phyloP scores from a whole-genome alignment of 441 rosid species.

The Dalechampia spathulata region DNA sequence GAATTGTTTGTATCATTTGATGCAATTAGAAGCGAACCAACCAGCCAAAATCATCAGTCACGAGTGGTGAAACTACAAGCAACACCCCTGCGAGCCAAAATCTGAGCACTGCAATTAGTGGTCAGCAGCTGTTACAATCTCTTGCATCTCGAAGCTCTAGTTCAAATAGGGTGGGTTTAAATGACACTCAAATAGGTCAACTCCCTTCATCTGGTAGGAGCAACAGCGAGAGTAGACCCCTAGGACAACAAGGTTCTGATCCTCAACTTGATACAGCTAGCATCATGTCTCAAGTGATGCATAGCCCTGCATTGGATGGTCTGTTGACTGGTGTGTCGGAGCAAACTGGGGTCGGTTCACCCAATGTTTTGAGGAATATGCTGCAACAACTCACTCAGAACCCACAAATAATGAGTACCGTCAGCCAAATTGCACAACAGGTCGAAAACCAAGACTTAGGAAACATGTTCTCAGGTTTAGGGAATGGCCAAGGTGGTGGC shows the following conservation, averaged over 20 bases:
- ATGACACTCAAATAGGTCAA: slow-evolving; percentile 15
- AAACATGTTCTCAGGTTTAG: slow-evolving; percentile 60
- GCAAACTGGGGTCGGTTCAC: slow-evolving; percentile 78
- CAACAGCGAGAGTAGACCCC: slow-evolving; percentile 10
- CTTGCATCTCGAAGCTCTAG: slow-evolving; percentile 42
- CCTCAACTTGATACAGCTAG: slow-evolving; percentile 42
- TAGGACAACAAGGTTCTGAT: slow-evolving; percentile 26
- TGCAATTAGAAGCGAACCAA: slow-evolving; percentile 38
- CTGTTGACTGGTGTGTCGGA: slow-evolving; percentile 63
- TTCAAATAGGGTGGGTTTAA: slow-evolving; percentile 18
- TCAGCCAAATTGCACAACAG: slow-evolving; percentile 88
- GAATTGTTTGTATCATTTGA: slow-evolving; percentile 5
- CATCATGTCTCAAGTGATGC: slow-evolving; percentile 64
- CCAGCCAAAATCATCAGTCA: slow-evolving; percentile 31
- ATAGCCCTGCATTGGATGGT: slow-evolving; percentile 64
- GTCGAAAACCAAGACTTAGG: slow-evolving; percentile 69
- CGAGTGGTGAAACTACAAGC: slow-evolving; percentile 30
- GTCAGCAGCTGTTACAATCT: slow-evolving; percentile 57
- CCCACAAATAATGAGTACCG: slow-evolving; percentile 82
- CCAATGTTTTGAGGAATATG: slow-evolving; percentile 74
- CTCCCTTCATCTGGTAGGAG: slow-evolving; percentile 13
- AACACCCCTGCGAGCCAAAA: slow-evolving; percentile 28
- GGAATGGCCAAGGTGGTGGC: slow-evolving; percentile 58
- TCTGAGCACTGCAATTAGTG: slow-evolving; percentile 25
- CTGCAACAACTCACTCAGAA: slow-evolving; percentile 74